Evolutionary conservation across 345 rosid genomes (phyloP).

Genomic region (Eucalyptus guilfoylei): DNA sequence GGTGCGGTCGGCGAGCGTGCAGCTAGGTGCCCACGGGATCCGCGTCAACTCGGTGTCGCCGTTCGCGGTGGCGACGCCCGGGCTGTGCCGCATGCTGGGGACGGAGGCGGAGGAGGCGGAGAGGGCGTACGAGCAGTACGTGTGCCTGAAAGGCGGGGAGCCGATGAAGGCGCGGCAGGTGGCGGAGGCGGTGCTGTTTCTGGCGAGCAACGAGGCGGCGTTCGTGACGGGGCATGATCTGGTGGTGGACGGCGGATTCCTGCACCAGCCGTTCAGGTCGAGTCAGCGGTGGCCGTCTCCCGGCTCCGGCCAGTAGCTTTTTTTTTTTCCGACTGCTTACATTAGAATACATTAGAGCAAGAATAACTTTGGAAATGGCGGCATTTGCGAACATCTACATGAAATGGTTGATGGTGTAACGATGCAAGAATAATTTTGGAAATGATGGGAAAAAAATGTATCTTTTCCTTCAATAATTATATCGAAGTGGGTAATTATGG

Average conservation of each 20-base stretch:
- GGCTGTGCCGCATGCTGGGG: not conserved
- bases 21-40: conserved; percentile 8
- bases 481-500: not conserved
- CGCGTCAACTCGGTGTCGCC: conserved; percentile 16
- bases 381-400: not conserved
- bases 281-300: not conserved
- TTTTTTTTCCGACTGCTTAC: not conserved
- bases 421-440: not conserved
- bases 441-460: not conserved
- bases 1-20: conserved; percentile 5
- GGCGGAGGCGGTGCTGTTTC: conserved; percentile 11
- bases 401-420: not conserved
- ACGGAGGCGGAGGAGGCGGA: not conserved
- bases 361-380: too few species aligned
- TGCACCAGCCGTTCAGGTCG: not conserved
- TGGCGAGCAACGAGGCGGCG: conserved; percentile 1
- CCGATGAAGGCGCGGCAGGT: not conserved
- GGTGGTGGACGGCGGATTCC: conserved; percentile 4
- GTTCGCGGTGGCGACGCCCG: conserved; percentile 1
- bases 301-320: not conserved
- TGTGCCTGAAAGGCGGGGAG: not conserved
- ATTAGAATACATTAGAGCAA: not conserved
- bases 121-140: not conserved
- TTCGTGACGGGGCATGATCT: not conserved
- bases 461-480: not conserved